Evolutionary conservation across 148 eudicot species (phyloP), one percentile per base, ranked within the genome.

Genomic region (Camellia lanceoleosa): DNA sequence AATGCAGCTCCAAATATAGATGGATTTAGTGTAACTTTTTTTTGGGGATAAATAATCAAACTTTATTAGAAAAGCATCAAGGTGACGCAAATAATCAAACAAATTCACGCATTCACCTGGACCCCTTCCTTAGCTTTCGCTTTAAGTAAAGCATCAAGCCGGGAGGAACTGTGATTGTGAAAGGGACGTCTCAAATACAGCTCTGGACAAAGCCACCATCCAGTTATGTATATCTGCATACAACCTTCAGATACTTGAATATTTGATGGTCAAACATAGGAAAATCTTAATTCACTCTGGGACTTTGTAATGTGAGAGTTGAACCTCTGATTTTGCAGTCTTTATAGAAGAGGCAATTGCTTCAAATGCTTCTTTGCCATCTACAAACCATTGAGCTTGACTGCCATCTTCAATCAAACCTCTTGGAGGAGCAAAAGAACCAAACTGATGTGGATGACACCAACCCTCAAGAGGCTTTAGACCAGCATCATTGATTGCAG

Each of bases 171-270:
- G 87, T 89, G 81, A 71, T 85, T 85, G 74, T 86, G 86, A 85
- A 92, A 95, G 61, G 99, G 99, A 54, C 99, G 97, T 78, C 91
- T 85, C 74, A 95, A 77, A 85, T 90, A 95, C 73, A 95, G 87
- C 80, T 95, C 99, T 74, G 99, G 99, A 86, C 99, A 95, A 80
- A 95, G 83, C 99, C 99, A 95, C 99, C 99, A 95, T 81, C 99
- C 99, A 87, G 97, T 93, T 68, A 95, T 95, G 88, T 84, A 95
- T 79, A 95, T 89, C 99, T 95, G 94, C 87, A 84, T 56, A 64
- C 65, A 78, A 73, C 51, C 10, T 46, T 20, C 59, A 61, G 81
- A 75, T 54, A 79, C 71, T 38, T n/a, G 52, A 59, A 46, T 13
- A 73, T 78, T 69, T 69, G 68, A 78, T 72, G 74, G 41, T 67